phyloP scores from a whole-genome alignment of 257 asterid species.

The Scutellaria barbata region DNA sequence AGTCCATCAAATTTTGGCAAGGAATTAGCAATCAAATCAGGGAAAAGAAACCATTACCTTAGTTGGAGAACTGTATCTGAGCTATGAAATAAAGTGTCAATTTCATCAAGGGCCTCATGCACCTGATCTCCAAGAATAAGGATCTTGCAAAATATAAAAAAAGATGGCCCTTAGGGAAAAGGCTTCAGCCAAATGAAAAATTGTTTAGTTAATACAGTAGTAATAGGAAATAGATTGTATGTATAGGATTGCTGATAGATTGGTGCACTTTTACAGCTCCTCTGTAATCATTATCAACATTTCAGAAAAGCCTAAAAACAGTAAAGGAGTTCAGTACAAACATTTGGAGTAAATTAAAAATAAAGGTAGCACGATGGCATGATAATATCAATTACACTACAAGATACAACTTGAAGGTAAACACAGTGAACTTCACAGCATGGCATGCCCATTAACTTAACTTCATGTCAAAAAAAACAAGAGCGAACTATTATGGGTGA shows the following conservation, averaged over 20 bases:
- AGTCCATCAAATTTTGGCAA: neutral
- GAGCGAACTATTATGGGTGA: neutral
- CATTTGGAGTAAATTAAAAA: neutral
- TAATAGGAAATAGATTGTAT: neutral
- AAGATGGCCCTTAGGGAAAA: constrained; percentile 25
- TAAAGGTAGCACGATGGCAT: no score
- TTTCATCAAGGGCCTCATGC: constrained; percentile 72
- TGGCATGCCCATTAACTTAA: neutral
- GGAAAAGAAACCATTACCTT: constrained; percentile 55
- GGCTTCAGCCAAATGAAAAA: constrained; percentile 19
- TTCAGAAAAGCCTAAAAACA: constrained; percentile 1
- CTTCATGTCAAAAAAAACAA: neutral
- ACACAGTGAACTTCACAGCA: neutral
- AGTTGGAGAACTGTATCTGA: constrained; percentile 54
- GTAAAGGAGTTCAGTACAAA: constrained; percentile 2
- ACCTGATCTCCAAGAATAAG: constrained; percentile 91
- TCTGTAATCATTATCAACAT: constrained; percentile 2
- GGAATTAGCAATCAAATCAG: constrained; percentile 16
- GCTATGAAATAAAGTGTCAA: constrained; percentile 49
- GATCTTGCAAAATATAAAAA: constrained; percentile 53
- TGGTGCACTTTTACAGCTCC: neutral
- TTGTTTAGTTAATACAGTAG: neutral
- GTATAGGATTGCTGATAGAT: constrained; percentile 3
- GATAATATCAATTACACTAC: neutral
- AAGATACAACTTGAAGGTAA: no score